Percentiles rank a stretch among this genome's conserved stretches.
Evolutionary conservation across 140 eudicot species (phyloP).

Genomic region (Flaveria floridana): DNA sequence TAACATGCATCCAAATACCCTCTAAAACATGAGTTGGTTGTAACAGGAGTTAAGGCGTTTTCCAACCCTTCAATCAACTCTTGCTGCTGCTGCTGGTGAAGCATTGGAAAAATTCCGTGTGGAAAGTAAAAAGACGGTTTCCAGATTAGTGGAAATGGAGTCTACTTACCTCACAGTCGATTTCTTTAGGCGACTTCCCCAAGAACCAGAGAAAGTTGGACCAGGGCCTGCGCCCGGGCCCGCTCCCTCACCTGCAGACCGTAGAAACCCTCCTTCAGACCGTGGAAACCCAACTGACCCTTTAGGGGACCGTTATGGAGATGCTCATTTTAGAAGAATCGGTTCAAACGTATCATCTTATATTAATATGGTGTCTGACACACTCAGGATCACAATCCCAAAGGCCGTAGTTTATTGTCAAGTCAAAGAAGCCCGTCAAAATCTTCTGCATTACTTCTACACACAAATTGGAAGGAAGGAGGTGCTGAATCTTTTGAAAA

Average conservation of each 20-base stretch:
- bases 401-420: slow-evolving; percentile 91
- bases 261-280: slow-evolving; percentile 39
- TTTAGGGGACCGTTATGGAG: slow-evolving; percentile 62
- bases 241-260: slow-evolving; percentile 32
- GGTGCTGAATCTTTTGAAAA: slow-evolving; percentile 53
- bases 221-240: slow-evolving; percentile 17
- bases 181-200: slow-evolving; percentile 87
- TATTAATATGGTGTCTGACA: slow-evolving; percentile 66
- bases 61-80: slow-evolving; percentile 71
- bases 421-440: slow-evolving; percentile 79
- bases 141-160: slow-evolving; percentile 84
- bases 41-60: slow-evolving; percentile 83
- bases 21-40: not conserved
- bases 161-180: slow-evolving; percentile 84
- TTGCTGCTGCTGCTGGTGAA: slow-evolving; percentile 64
- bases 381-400: slow-evolving; percentile 68
- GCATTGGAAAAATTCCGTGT: slow-evolving; percentile 80
- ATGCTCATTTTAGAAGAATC: slow-evolving; percentile 85
- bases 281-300: slow-evolving; percentile 41
- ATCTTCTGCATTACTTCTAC: slow-evolving; percentile 67
- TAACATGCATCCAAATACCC: not conserved
- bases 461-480: slow-evolving; percentile 70
- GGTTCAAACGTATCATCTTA: slow-evolving; percentile 84
- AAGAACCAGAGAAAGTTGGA: slow-evolving; percentile 55
- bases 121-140: slow-evolving; percentile 73